phyloP scores from a whole-genome alignment of 1,284 basidiomycete species.

The Dichomitus squalens region DNA sequence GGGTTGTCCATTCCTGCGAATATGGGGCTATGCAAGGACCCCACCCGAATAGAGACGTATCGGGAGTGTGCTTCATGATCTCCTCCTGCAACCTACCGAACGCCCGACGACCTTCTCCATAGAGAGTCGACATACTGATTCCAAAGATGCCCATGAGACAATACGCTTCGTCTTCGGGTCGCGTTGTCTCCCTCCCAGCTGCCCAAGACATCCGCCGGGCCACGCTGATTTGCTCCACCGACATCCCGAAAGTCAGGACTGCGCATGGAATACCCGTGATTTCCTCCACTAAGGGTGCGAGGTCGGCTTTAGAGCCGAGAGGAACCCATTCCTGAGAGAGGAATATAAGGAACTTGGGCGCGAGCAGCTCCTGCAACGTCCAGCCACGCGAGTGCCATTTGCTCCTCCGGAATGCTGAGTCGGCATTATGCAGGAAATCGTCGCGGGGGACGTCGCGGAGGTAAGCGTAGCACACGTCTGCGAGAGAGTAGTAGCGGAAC shows the following conservation, averaged over 20 bases:
- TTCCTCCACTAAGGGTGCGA: background rate
- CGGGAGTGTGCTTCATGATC: background rate
- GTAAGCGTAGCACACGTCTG: conserved; percentile 11
- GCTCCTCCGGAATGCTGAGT: conserved; percentile 1
- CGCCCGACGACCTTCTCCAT: background rate
- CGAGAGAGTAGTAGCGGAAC: conserved; percentile 3
- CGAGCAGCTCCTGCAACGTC: too few species aligned
- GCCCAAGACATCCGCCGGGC: background rate
- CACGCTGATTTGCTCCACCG: background rate
- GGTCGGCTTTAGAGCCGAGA: background rate
- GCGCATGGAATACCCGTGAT: background rate
- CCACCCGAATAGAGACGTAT: background rate
- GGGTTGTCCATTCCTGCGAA: too few species aligned
- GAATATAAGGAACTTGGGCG: background rate
- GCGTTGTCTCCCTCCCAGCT: background rate
- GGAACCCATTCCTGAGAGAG: background rate
- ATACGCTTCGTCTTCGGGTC: too few species aligned
- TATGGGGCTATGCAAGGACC: too few species aligned
- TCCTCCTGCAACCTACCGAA: background rate
- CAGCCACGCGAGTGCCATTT: conserved; percentile 7
- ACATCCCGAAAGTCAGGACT: background rate
- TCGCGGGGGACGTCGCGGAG: conserved; percentile 6
- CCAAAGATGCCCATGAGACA: background rate
- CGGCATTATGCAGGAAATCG: background rate
- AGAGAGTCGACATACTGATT: background rate